Evolutionary conservation across 2,329 filamentous ascomycete species (phyloP), one percentile per base, ranked within the genome.

Genomic region (Magnaporthiopsis rhizophila): DNA sequence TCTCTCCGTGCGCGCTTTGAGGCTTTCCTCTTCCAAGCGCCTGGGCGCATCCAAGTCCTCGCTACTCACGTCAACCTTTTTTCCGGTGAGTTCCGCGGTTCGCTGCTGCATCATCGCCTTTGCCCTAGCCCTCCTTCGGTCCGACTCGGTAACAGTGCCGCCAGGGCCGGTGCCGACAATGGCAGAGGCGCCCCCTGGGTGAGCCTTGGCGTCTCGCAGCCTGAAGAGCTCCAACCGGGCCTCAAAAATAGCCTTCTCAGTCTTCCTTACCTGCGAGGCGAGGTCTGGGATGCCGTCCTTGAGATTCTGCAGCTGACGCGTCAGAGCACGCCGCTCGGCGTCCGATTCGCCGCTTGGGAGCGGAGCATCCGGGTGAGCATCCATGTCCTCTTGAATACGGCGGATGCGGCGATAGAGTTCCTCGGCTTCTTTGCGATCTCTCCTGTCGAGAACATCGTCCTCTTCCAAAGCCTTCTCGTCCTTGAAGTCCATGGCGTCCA

Each of bases 21-120:
- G 86, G 69, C 82, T 95, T 77, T 99, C 94, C 69, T 96, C 90
- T 74, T 98, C 95, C 21, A 98, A 77, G 45, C 95, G 87, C 77
- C 92, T 90, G 60, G 92, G 88, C 3, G 91, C 91, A 68, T 90
- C 91, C 32, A 84, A 83, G 67, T 93, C 89, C 68, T 96, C 91
- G 66, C 88, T 84, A 59, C 79, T 80, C 2, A 80, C 75, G 53
- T 91, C 87, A 60, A 89, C 79, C 73, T 93, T 92, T 75, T 89
- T 92, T 65, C 95, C 95, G 28, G 92, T 92, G 67, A 99, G 79
- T 24, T 95, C 94, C 64, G 95, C 95, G 69, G 95, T 93, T 66
- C 95, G 89, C 72, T 97, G 93, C 78, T 98, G 94, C 95, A 99
- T 99, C 87, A 97, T 96, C 56, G 94, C 94, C 78, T 93, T 96